These are phyloP conservation scores for Neurospora cerealis DNA, from an alignment of 495 filamentous ascomycete genomes.

Conservation along the genomic window DNA sequence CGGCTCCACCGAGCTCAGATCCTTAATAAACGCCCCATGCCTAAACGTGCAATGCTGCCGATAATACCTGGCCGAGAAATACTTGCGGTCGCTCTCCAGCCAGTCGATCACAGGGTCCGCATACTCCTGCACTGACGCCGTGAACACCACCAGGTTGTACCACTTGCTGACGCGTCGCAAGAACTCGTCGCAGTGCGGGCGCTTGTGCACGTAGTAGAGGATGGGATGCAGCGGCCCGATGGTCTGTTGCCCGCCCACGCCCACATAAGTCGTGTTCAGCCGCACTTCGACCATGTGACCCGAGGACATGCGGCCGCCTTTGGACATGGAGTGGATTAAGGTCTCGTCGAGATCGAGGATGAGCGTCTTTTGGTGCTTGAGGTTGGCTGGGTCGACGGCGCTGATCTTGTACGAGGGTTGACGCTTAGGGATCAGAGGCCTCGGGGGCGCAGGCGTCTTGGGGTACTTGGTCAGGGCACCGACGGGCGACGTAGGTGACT, in stretches of 20 bases:
- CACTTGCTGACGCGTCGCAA: constrained; percentile 85
- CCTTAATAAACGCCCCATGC: constrained; percentile 95
- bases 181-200: constrained; percentile 95
- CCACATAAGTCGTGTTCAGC: constrained; percentile 54
- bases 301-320: constrained; percentile 88
- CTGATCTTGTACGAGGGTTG: constrained; percentile 66
- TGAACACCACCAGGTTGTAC: constrained; percentile 98
- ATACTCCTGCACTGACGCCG: constrained; percentile 95
- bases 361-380: constrained; percentile 69
- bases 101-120: constrained; percentile 98
- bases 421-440: constrained; percentile 77
- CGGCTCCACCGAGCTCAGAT: constrained; percentile 89
- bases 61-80: constrained; percentile 86
- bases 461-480: constrained; percentile 80
- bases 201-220: constrained; percentile 96
- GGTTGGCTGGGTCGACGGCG: constrained; percentile 31
- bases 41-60: constrained; percentile 92
- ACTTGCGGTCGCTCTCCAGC: constrained; percentile 93
- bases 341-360: constrained; percentile 96
- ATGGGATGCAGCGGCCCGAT: constrained; percentile 89
- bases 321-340: constrained; percentile 92
- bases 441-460: constrained; percentile 74
- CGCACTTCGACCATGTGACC: constrained; percentile 99
- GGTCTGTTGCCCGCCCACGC: constrained; percentile 51
- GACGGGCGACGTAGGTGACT: constrained; percentile 85